Evolutionary conservation across 306 rosid genomes (phyloP).

Genomic region (Astragalus membranaceus): DNA sequence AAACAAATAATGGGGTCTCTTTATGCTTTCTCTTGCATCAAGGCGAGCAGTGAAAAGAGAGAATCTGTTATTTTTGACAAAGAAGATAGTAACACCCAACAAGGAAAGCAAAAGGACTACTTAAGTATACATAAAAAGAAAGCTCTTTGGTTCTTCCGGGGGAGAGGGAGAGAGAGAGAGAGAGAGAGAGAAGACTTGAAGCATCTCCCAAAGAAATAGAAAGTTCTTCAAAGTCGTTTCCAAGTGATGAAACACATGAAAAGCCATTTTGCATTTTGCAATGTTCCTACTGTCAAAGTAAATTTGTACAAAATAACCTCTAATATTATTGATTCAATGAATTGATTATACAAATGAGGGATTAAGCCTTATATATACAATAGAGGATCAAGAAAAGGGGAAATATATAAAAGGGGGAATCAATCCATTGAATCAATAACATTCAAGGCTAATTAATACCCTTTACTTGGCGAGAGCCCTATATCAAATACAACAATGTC

Average conservation of each 20-base stretch:
- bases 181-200: constrained; percentile 44
- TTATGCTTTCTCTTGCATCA: constrained; percentile 72
- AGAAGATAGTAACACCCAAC: constrained; percentile 56
- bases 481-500: no score
- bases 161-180: constrained; percentile 21
- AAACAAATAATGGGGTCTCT: constrained; percentile 25
- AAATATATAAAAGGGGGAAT: no score
- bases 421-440: no score
- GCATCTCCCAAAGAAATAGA: constrained; percentile 38
- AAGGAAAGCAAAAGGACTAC: constrained; percentile 36
- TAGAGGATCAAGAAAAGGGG: no score
- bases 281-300: no score
- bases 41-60: constrained; percentile 43
- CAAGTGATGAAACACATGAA: constrained; percentile 21
- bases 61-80: constrained; percentile 47
- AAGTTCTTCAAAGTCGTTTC: constrained; percentile 50
- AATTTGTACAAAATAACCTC: no score
- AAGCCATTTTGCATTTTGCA: constrained; percentile 30
- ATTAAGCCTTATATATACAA: no score
- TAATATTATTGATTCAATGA: no score
- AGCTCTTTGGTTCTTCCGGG: background rate
- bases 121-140: constrained; percentile 4
- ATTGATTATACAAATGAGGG: no score
- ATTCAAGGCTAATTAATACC: no score
- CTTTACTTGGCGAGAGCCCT: no score